Conservation (phyloP, 2,329 filamentous ascomycete genomes). For the Calonectria pseudoreteaudii region DNA sequence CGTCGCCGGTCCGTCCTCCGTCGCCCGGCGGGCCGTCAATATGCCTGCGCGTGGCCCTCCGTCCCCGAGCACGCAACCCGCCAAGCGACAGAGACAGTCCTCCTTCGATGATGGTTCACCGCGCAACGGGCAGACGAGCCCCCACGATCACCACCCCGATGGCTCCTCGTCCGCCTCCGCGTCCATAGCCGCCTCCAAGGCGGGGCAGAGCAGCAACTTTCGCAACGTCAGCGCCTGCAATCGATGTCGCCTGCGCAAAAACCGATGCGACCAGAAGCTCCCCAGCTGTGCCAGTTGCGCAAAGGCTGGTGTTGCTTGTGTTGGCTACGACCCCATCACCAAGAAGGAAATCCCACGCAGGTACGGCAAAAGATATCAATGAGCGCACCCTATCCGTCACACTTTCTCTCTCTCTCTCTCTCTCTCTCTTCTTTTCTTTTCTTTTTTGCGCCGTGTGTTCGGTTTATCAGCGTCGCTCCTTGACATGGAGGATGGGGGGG, state of each 20-base stretch:
- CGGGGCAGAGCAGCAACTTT: conserved; percentile 74
- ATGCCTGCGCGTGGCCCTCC: conserved; percentile 62
- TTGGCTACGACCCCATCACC: conserved; percentile 96
- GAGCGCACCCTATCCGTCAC: conserved; percentile 19
- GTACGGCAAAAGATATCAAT: conserved; percentile 64
- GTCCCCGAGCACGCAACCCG: conserved; percentile 62
- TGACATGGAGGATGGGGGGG: background rate
- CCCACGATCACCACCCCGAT: conserved; percentile 44
- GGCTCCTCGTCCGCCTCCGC: conserved; percentile 45
- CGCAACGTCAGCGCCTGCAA: conserved; percentile 96
- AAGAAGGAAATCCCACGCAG: conserved; percentile 95
- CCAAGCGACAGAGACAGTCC: conserved; percentile 68
- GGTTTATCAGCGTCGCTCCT: background rate
- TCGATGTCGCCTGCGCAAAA: conserved; percentile 90
- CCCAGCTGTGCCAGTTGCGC: conserved; percentile 92
- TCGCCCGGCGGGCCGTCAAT: conserved; percentile 45
- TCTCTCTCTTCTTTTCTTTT: background rate
- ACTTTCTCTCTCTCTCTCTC: background rate
- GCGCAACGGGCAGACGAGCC: conserved; percentile 45
- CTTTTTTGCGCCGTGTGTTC: background rate
- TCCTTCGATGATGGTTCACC: conserved; percentile 62
- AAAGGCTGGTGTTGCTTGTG: conserved; percentile 91
- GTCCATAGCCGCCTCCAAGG: conserved; percentile 52
- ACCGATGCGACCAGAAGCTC: conserved; percentile 92
- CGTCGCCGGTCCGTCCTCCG: conserved; percentile 35